Evolutionary conservation across 1,284 basidiomycete species (phyloP).

Genomic region (Schizophyllum commune): DNA sequence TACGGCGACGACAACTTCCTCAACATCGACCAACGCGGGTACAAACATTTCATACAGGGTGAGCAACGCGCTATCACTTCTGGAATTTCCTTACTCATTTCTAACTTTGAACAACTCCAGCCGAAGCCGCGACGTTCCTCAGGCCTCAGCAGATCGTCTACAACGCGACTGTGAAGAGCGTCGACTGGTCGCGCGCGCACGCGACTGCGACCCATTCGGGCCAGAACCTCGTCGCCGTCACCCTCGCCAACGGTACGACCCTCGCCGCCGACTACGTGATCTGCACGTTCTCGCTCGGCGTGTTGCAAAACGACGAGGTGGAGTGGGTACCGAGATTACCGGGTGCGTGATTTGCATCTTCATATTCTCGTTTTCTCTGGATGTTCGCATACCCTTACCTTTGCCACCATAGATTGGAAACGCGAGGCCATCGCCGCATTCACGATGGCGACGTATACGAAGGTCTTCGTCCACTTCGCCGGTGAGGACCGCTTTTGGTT

Average conservation of each 20-base stretch:
- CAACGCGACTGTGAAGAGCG: slow-evolving; percentile 42
- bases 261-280: slow-evolving; percentile 48
- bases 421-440: background rate
- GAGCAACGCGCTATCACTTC: background rate
- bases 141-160: slow-evolving; percentile 37
- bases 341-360: too few relatives aligned
- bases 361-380: background rate
- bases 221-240: slow-evolving; percentile 32
- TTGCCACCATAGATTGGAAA: too few relatives aligned
- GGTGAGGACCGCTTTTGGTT: slow-evolving; percentile 58
- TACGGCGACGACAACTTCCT: slow-evolving; percentile 52
- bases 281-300: slow-evolving; percentile 57
- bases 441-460: slow-evolving; percentile 52
- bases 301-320: slow-evolving; percentile 57
- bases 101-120: background rate
- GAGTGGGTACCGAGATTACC: slow-evolving; percentile 48
- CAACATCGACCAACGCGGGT: slow-evolving; percentile 55
- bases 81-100: background rate
- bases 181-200: slow-evolving; percentile 16
- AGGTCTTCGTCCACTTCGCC: slow-evolving; percentile 59
- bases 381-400: background rate
- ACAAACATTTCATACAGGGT: slow-evolving; percentile 44
- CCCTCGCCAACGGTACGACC: slow-evolving; percentile 33
- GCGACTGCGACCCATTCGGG: too few relatives aligned
- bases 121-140: slow-evolving; percentile 47